Percentiles rank a stretch among this genome's conserved stretches.
These are phyloP conservation scores for Dioszegia crocea DNA, from an alignment of 768 basidiomycete genomes.

Conservation along the genomic window DNA sequence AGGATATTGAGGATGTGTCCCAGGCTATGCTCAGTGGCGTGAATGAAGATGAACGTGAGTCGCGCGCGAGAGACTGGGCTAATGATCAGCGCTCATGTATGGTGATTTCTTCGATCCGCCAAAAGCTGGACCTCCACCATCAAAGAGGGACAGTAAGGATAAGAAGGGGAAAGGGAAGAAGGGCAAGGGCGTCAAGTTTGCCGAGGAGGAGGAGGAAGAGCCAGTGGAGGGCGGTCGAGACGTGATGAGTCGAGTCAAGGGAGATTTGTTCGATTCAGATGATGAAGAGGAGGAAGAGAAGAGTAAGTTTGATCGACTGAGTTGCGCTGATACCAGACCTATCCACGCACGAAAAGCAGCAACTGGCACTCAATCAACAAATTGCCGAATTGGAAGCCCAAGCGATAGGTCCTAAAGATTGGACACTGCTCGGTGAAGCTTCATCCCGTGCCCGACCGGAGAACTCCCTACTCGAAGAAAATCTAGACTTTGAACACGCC, in stretches of 20 bases:
- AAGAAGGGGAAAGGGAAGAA: conserved; percentile 22
- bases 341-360: conserved; percentile 75
- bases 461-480: conserved; percentile 86
- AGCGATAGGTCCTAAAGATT: conserved; percentile 83
- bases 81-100: conserved; percentile 45
- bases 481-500: conserved; percentile 88
- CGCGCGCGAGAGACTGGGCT: background rate
- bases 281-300: conserved; percentile 49
- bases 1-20: conserved; percentile 44
- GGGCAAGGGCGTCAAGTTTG: conserved; percentile 26
- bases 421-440: conserved; percentile 90
- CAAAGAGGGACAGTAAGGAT: conserved; percentile 24
- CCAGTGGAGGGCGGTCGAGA: conserved; percentile 24
- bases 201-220: conserved; percentile 23
- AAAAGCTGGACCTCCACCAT: conserved; percentile 11
- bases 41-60: conserved; percentile 41
- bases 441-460: conserved; percentile 74
- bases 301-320: conserved; percentile 20
- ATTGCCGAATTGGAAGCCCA: conserved; percentile 77
- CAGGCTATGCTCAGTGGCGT: conserved; percentile 34
- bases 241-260: conserved; percentile 64
- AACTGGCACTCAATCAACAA: conserved; percentile 67
- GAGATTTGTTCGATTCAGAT: conserved; percentile 64
- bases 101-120: conserved; percentile 51
- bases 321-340: conserved; percentile 52